Conservation (phyloP, 192 early-diverging fungal genomes). For the Neocallimastix lanati region DNA sequence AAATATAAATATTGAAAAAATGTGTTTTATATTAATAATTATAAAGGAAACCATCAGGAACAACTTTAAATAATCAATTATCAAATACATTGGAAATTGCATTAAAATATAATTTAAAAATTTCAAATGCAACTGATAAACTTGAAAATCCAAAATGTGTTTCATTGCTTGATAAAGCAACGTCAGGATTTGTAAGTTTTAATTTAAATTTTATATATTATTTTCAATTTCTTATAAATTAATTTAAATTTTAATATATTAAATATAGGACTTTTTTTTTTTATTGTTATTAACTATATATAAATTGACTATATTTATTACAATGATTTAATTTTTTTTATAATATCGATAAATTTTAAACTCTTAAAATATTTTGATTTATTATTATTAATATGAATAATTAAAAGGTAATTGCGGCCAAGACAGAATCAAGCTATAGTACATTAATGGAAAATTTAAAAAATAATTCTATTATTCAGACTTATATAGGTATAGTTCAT, state of each 20-base stretch:
- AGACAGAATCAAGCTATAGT: neutral
- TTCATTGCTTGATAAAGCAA: neutral
- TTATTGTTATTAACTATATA: no score
- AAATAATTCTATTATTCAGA: neutral
- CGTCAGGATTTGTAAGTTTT: neutral
- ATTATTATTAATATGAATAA: no score
- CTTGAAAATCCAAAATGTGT: neutral
- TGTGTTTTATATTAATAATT: neutral
- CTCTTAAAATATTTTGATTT: no score
- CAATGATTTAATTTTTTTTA: no score
- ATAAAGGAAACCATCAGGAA: neutral
- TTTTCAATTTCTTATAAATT: no score
- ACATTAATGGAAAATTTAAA: neutral
- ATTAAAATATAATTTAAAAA: neutral
- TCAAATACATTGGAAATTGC: neutral
- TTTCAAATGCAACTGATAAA: neutral
- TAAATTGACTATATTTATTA: no score
- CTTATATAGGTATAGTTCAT: neutral
- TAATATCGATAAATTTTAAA: no score
- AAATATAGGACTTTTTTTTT: no score
- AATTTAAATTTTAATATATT: no score
- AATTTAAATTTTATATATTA: no score
- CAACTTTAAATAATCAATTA: neutral
- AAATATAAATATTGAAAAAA: no score
- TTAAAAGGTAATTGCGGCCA: neutral